These are phyloP conservation scores for Fusarium hostae DNA, from an alignment of 2,329 filamentous ascomycete species.

Conservation along the genomic window DNA sequence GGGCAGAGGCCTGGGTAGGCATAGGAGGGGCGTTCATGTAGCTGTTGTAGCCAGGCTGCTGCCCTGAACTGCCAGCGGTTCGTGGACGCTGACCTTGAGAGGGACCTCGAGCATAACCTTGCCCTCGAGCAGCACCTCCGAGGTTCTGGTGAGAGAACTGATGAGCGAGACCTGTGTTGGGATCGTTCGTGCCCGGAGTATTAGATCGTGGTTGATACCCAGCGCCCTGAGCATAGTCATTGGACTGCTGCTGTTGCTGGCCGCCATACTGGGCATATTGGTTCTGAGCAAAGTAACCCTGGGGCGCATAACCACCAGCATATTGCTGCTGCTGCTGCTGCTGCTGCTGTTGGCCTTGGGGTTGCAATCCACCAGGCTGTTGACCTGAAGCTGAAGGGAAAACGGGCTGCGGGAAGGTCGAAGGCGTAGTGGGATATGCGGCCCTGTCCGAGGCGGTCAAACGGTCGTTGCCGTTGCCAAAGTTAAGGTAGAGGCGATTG, in stretches of 20 bases:
- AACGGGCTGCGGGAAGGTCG: constrained; percentile 94
- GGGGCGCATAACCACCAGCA: constrained; percentile 57
- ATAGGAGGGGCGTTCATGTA: constrained; percentile 75
- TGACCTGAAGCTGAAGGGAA: constrained; percentile 54
- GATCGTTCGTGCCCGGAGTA: constrained; percentile 76
- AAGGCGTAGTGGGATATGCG: constrained; percentile 88
- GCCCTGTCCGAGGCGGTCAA: constrained; percentile 71
- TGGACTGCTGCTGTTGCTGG: constrained; percentile 51
- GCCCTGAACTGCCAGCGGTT: constrained; percentile 78
- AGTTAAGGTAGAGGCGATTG: constrained; percentile 73
- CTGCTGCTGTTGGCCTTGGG: constrained; percentile 46
- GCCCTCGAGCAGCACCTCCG: constrained; percentile 75
- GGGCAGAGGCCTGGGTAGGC: constrained; percentile 67
- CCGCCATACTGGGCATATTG: constrained; percentile 60
- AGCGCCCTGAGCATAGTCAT: constrained; percentile 63
- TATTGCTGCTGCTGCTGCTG: constrained; percentile 55
- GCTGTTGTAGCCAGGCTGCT: constrained; percentile 70
- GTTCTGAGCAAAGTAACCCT: constrained; percentile 71
- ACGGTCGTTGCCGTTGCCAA: constrained; percentile 73
- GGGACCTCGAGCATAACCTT: constrained; percentile 74
- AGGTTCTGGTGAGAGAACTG: constrained; percentile 98
- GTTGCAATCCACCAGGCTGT: constrained; percentile 43
- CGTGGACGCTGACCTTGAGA: constrained; percentile 82
- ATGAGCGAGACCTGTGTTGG: constrained; percentile 89
- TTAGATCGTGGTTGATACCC: constrained; percentile 64